These are phyloP conservation scores for Taxillus chinensis DNA, from an alignment of 164 flowering plant genomes.

Conservation along the genomic window DNA sequence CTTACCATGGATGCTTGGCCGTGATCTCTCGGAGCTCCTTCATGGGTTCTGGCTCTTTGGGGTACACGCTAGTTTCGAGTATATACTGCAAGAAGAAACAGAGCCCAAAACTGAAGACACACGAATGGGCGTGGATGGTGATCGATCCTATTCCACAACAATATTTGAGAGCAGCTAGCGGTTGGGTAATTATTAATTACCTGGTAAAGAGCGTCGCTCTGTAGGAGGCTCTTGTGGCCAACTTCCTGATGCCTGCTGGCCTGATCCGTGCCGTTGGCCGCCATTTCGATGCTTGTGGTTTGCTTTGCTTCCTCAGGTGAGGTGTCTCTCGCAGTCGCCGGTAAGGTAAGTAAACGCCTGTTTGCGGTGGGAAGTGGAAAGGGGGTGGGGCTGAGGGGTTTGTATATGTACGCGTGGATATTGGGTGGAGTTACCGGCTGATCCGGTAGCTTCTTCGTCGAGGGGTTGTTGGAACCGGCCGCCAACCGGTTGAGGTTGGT, in stretches of 20 bases:
- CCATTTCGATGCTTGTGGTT: not conserved
- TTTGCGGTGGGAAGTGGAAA: not conserved
- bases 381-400: not conserved
- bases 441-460: not conserved
- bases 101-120: not conserved
- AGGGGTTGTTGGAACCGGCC: not conserved
- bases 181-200: slow-evolving; percentile 11
- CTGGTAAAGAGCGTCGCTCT: slow-evolving; percentile 86
- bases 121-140: too few relatives aligned
- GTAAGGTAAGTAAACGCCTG: not conserved
- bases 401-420: not conserved
- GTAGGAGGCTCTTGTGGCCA: slow-evolving; percentile 90
- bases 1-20: slow-evolving; percentile 68
- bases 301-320: not conserved
- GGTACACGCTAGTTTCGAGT: slow-evolving; percentile 67
- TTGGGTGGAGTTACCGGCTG: not conserved
- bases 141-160: too few relatives aligned
- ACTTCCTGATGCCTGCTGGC: slow-evolving; percentile 60
- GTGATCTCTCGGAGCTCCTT: slow-evolving; percentile 62
- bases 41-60: slow-evolving; percentile 49
- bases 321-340: not conserved
- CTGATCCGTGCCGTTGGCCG: slow-evolving; percentile 15
- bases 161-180: not conserved
- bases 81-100: slow-evolving; percentile 33
- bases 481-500: not conserved